Base-by-base conservation (phyloP, 2,329 filamentous ascomycete species). In the Aspergillus glaucus region DNA sequence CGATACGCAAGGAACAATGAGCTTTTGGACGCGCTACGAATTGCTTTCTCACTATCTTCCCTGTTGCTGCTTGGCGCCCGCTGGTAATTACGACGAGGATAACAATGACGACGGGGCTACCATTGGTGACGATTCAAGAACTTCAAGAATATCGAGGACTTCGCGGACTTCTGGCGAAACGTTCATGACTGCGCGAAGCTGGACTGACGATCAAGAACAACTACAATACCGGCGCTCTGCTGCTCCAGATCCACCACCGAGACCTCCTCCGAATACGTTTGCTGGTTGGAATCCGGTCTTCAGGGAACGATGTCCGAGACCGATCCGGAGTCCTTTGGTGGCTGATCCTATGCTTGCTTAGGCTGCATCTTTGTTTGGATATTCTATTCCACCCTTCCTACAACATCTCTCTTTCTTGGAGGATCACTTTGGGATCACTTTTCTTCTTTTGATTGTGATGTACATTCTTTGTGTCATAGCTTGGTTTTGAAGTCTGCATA, bases 141-240 rank as follows among this genome's bases (percentile, higher is more conserved):
- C 45, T n/a, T 55, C 50, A 10, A 10, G 26, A 10, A 30, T 30
- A 3, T 30, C 26, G 26, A 30, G 26, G 10, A 30, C 9, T 12
- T 30, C 50, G 9, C 53, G 49, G 8, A 15, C 45, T 12, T 55
- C 50, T 10, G 45, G 51, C 36, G 54, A 56, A 3, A 56, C 54
- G 6, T 56, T 55, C 43, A 32, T 39, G 8, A 56, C 54, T 21
- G 54, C 54, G 5, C 43, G 44, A 10, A 48, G 46, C 42, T 48
- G 41, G 19, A 4, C 41, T 34, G 47, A 30, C 6, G 43, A 49
- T 39, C 49, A 44, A 42, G 45, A 46, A 6, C 32, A 22, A 14
- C 4, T 14, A 9, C 48, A 42, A n/a, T 19, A 4, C 24, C 34
- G n/a, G n/a, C 17, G n/a, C n/a, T 19, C n/a, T 37, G 14, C 15